Base-by-base conservation (phyloP, 2,329 filamentous ascomycete species). In the Colletotrichum liaoningense region DNA sequence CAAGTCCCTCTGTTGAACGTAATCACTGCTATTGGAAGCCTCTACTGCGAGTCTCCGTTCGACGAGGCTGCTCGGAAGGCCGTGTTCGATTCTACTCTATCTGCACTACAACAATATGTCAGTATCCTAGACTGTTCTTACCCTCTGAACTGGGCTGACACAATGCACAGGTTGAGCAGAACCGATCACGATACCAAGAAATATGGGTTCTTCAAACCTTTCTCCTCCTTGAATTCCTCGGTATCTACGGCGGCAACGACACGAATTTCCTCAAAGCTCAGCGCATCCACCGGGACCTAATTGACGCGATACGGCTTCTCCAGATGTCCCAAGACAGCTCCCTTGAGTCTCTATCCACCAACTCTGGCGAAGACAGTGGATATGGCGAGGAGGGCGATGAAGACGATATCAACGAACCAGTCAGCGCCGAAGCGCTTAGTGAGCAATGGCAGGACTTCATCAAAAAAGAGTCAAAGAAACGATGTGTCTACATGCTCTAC, bases 401-500 rank as follows among this genome's bases (percentile, higher is more conserved):
- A 0, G 59, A 69, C 4, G 67, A 69, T 14, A 49, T 65, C 11
- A 60, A 65, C 0, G 60, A 69, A n/a, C 67, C 67, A 9, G 67
- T 65, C 19, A 65, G 60, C 26, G 59, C 52, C 8, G 67, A 69
- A 6, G 67, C 60, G 7, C 59, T 69, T 2, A 42, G 28, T 1
- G 60, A 65, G 4, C 67, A 69, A 22, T 69, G 60, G 67, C 52
- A 69, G 16, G 49, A 38, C 5, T 69, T 69, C 12, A 65, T 69
- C 28, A 46, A 63, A 1, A 69, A 65, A 28, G 67, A 69, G 19
- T 64, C 59, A 2, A 54, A 54, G 9, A 69, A 69, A 26, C 67
- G 67, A 19, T 69, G 67, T 14, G 67, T 69, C 19, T 69, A 69
- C 26, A 69, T 69, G 67, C 52, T 69, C 4, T 69, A 69, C 28